phyloP scores from a whole-genome alignment of 1,284 basidiomycete species.

The Hemileccinum hortonii region DNA sequence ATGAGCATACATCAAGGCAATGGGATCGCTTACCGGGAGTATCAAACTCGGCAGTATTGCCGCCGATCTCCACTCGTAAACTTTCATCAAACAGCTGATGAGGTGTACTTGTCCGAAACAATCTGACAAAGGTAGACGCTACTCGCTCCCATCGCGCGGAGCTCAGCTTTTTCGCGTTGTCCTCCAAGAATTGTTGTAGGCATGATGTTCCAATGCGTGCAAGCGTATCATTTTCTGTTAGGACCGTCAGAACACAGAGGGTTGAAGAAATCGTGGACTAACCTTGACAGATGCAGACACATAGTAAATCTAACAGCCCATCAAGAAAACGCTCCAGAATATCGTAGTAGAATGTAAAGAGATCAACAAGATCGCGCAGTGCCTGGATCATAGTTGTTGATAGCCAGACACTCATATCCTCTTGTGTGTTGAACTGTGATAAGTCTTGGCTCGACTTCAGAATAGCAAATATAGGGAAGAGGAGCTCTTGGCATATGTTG shows the following conservation, averaged over 20 bases:
- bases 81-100: conserved; percentile 95
- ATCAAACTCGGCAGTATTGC: conserved; percentile 56
- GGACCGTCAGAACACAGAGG: conserved; percentile 5
- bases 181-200: conserved; percentile 93
- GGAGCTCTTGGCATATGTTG: conserved; percentile 91
- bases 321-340: conserved; percentile 89
- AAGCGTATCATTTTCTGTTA: conserved; percentile 92
- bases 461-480: conserved; percentile 99
- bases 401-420: conserved; percentile 99
- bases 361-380: conserved; percentile 90
- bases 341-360: conserved; percentile 96
- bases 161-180: conserved; percentile 88
- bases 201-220: conserved; percentile 98
- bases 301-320: conserved; percentile 88
- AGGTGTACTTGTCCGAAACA: conserved; percentile 97
- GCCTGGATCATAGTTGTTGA: conserved; percentile 99
- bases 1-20: conserved; percentile 6
- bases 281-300: conserved; percentile 99
- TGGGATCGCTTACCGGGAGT: conserved; percentile 41
- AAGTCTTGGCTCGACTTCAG: conserved; percentile 89
- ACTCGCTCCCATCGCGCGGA: conserved; percentile 88
- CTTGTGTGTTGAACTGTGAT: conserved; percentile 91
- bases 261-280: conserved; percentile 18
- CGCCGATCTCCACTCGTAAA: conserved; percentile 78
- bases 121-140: conserved; percentile 89